Conservation (phyloP, 352 stramenopile genomes). For the Globisporangium yorkense region DNA sequence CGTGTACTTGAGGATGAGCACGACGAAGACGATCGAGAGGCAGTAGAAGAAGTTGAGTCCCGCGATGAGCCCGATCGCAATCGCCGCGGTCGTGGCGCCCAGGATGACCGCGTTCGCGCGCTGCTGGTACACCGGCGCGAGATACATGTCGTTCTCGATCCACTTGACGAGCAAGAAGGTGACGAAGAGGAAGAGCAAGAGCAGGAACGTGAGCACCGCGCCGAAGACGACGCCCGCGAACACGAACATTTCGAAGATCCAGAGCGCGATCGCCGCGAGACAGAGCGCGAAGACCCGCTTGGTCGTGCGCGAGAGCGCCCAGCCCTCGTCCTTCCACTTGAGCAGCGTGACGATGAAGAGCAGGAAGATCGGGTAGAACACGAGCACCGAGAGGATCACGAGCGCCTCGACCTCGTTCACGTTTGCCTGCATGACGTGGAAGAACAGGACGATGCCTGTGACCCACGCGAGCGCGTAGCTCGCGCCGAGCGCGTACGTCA, state of each 20-base stretch:
- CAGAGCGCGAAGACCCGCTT: constrained; percentile 32
- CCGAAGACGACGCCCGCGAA: constrained; percentile 53
- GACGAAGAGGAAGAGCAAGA: constrained; percentile 62
- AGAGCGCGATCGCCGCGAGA: constrained; percentile 34
- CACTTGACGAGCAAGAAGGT: constrained; percentile 79
- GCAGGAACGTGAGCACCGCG: constrained; percentile 47
- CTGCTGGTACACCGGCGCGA: constrained; percentile 54
- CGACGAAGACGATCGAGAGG: constrained; percentile 79
- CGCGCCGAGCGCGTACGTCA: constrained; percentile 37
- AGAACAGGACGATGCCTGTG: constrained; percentile 67
- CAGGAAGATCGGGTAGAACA: constrained; percentile 81
- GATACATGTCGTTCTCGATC: constrained; percentile 79
- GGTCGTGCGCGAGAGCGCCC: constrained; percentile 43
- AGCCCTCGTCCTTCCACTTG: constrained; percentile 77
- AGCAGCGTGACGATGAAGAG: constrained; percentile 62
- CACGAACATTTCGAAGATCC: constrained; percentile 78
- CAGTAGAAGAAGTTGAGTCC: constrained; percentile 80
- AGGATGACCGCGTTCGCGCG: constrained; percentile 43
- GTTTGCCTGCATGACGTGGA: constrained; percentile 40
- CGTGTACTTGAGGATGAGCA: constrained; percentile 72
- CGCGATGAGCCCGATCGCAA: constrained; percentile 35
- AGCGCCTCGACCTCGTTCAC: constrained; percentile 75
- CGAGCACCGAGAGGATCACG: constrained; percentile 60
- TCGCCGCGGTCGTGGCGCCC: constrained; percentile 22
- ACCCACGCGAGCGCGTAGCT: constrained; percentile 66